phyloP scores from a whole-genome alignment of 345 rosid genomes.

The Schrenkiella parvula region DNA sequence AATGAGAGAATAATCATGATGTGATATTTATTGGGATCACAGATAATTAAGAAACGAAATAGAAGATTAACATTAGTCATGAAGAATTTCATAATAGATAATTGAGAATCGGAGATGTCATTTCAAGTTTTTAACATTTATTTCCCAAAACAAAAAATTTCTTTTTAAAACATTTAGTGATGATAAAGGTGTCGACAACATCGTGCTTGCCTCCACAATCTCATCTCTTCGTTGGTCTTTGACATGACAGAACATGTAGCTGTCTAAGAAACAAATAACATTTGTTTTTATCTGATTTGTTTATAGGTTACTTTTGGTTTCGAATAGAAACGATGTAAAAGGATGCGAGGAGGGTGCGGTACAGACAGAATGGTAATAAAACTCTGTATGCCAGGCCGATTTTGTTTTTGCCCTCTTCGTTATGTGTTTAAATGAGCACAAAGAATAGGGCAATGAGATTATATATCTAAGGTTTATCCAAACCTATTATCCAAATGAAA shows the following conservation, averaged over 20 bases:
- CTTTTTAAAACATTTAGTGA: not conserved
- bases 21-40: not conserved
- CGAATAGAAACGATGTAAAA: no score
- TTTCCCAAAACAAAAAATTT: no score
- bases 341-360: no score
- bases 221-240: conserved; percentile 18
- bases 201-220: conserved; percentile 29
- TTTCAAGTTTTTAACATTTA: not conserved
- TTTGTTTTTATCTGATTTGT: not conserved
- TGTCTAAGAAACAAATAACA: conserved; percentile 11
- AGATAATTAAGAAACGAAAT: not conserved
- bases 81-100: no score
- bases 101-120: conserved; percentile 1
- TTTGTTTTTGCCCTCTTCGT: no score
- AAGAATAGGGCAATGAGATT: no score
- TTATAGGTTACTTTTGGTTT: not conserved
- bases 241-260: conserved; percentile 21
- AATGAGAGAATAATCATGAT: not conserved
- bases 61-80: not conserved
- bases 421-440: no score
- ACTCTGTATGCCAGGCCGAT: no score
- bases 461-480: no score
- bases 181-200: conserved; percentile 18
- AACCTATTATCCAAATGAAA: no score
- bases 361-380: no score